Evolutionary conservation across 805 yeast species (phyloP), one percentile per base, ranked within the genome.

Genomic region (Zygosaccharomyces bisporus): DNA sequence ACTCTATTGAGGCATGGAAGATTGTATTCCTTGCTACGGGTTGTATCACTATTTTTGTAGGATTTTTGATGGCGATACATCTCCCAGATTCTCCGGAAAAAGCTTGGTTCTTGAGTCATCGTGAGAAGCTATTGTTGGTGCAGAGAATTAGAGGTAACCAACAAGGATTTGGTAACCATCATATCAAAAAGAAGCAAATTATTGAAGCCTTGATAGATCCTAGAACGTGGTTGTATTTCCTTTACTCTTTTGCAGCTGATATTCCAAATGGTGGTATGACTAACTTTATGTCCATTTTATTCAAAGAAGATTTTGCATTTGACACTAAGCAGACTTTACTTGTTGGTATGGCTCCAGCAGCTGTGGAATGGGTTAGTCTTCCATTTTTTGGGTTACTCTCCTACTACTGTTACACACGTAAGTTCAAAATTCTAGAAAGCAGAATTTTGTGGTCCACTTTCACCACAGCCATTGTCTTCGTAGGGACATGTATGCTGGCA

Each of bases 1-100:
- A 67, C 54, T 42, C 66, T 24, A 58, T 77, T 9, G 67, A 60
- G 1, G 66, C 80, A 3, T 83, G 88, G 88, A 77, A 73, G 55
- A 57, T 76, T 9, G 59, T 79, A 3, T 83, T 72, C 56, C 63
- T 83, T 37, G 67, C 79, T 24, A 70, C 75, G 33, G 89, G 90
- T 7, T 57, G 69, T 8, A 67, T 77, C 44, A 79, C 85, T 5
- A 58, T 78, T 7, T 52, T 72, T 6, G 50, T 75, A 16, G 82
- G 81, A 6, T 41, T 74, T 6, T 39, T 69, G 3, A 63, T 76
- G 48, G 53, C 58, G 31, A 44, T 75, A 41, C 76, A 73, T 51
- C 49, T 81, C 32, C 83, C 84, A 10, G 78, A 75, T 48, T 52
- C 64, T 14, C 84, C 85, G 31, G 61, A 58, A 16, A 56, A 61